A percentile compares a stretch with the other conserved stretches of the same genome.
Conservation (phyloP, 495 filamentous ascomycete genomes). For the Hypoxylon trugodes region DNA sequence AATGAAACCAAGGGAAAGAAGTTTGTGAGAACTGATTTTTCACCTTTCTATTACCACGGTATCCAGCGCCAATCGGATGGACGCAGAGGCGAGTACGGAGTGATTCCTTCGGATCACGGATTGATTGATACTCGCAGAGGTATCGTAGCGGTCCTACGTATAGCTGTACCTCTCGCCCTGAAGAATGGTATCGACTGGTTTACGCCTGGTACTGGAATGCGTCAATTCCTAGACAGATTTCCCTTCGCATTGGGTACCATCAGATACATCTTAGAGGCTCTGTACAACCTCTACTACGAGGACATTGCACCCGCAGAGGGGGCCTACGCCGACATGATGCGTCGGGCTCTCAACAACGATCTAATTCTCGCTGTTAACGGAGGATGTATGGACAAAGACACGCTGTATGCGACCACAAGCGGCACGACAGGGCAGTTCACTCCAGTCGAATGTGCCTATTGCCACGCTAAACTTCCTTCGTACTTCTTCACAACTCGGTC, state of each 20-base stretch:
- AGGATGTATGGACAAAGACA: not conserved
- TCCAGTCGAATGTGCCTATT: conserved; percentile 11
- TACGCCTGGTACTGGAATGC: conserved; percentile 34
- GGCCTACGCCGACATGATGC: conserved; percentile 11
- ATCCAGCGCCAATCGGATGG: not conserved
- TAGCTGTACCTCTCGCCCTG: conserved; percentile 4
- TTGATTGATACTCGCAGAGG: conserved; percentile 13
- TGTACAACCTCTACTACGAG: conserved; percentile 24
- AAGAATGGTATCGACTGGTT: conserved; percentile 30
- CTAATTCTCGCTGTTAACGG: conserved; percentile 28
- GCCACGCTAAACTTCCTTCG: conserved; percentile 4
- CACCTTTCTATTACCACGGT: conserved; percentile 34
- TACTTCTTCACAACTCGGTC: conserved; percentile 23
- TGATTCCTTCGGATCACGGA: conserved; percentile 25
- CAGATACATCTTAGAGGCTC: conserved; percentile 16
- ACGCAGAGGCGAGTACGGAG: conserved; percentile 28
- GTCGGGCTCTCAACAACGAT: conserved; percentile 20
- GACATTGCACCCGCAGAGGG: no score
- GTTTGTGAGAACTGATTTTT: conserved; percentile 25
- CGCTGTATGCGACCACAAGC: not conserved
- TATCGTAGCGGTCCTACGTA: conserved; percentile 7
- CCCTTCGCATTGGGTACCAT: conserved; percentile 26
- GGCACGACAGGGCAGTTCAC: not conserved
- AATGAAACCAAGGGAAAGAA: not conserved
- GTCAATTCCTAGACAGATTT: conserved; percentile 35